Evolutionary conservation across 1,284 basidiomycete genomes (phyloP), one percentile per base, ranked within the genome.

Genomic region (Sphagnurus paluster): DNA sequence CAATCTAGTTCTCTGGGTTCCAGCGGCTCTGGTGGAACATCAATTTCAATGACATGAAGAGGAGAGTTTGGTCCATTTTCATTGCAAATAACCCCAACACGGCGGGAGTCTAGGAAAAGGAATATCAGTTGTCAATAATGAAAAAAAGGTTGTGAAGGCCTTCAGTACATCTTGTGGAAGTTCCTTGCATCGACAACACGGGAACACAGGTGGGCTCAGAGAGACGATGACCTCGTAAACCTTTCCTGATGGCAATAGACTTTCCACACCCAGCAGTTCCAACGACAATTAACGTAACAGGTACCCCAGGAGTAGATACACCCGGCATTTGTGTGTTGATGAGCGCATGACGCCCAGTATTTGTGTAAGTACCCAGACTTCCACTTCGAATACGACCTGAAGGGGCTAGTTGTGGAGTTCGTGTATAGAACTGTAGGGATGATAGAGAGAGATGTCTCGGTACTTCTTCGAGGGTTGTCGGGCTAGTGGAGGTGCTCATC

Each of bases 211-310:
- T 60, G 16, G 77, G 67, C 29, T 80, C 76, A 6, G 74, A 71
- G 5, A 84, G 66, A n/a, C 72, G 69, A 55, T 76, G 79, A 10
- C 72, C 71, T 51, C 77, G 79, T 40, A 87, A 69, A 23, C 87
- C 87, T 61, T 82, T 85, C 36, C 72, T 72, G 48, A 90, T 82
- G 39, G 83, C 75, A 2, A 76, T 74, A 1, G 84, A 83, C 65
- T 90, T 90, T 46, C 87, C 88, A 56, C 84, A 87, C 21, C 80
- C 77, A 42, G 73, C 62, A 6, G 76, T 72, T n/a, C 87, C 87
- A 25, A 88, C 72, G 23, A 90, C 79, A 29, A 79, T 77, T 16
- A 90, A 65, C 3, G 79, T 78, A 36, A 87, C 63, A 39, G 62
- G 63, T 17, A 49, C 30, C 30, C 21, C 37, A 9, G 29, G 16